Evolutionary conservation across 2,329 filamentous ascomycete genomes (phyloP).

Genomic region (Aureobasidium pullulans): DNA sequence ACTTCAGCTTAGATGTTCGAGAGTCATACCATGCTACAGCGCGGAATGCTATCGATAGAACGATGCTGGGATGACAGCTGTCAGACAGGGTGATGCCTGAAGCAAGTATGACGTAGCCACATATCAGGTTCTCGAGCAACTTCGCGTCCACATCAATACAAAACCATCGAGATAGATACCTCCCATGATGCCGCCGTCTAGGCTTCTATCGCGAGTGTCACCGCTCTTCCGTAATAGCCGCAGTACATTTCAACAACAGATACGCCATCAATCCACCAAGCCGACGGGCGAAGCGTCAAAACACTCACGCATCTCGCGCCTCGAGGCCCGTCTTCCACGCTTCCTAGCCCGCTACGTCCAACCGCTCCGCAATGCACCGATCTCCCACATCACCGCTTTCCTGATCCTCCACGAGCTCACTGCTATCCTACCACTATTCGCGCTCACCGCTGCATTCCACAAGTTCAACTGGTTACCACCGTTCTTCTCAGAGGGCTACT

Average conservation of each 20-base stretch:
- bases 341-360: conserved; percentile 63
- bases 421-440: conserved; percentile 70
- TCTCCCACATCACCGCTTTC: conserved; percentile 79
- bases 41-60: too few relatives aligned
- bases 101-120: neutral
- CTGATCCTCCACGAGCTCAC: conserved; percentile 88
- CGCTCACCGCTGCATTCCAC: conserved; percentile 70
- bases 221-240: neutral
- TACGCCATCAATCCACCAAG: neutral
- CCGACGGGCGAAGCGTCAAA: neutral
- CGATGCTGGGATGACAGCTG: too few relatives aligned
- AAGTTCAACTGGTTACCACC: conserved; percentile 67
- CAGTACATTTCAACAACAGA: neutral
- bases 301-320: conserved; percentile 24
- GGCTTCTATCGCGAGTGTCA: neutral
- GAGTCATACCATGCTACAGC: too few relatives aligned
- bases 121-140: neutral
- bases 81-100: neutral
- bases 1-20: too few relatives aligned
- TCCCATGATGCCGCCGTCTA: neutral
- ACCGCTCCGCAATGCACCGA: conserved; percentile 65
- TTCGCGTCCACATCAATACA: neutral
- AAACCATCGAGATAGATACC: neutral
- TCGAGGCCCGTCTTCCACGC: conserved; percentile 46
- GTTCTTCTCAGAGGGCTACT: conserved; percentile 44